A percentile compares a stretch with the other conserved stretches of the same genome.
These are phyloP conservation scores for Corinectria fuckeliana DNA, from an alignment of 2,329 filamentous ascomycete species.

Conservation along the genomic window DNA sequence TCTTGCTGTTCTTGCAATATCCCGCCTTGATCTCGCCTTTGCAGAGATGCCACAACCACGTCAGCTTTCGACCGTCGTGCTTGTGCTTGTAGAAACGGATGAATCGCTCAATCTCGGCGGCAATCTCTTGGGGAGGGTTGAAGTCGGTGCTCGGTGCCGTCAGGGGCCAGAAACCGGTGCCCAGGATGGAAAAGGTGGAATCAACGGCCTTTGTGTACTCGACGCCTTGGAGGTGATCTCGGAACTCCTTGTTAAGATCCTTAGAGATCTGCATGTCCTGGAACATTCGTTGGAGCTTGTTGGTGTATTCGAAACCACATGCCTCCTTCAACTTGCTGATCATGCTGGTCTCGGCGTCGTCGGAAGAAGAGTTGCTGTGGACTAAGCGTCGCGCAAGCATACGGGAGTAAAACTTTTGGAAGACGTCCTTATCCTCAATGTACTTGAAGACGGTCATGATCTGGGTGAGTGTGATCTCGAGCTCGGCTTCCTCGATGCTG, in stretches of 20 bases:
- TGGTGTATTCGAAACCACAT: conserved; percentile 98
- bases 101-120: conserved; percentile 88
- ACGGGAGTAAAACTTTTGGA: conserved; percentile 98
- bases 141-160: conserved; percentile 88
- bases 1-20: conserved; percentile 88
- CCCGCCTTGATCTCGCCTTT: conserved; percentile 96
- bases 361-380: conserved; percentile 92
- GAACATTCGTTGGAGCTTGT: conserved; percentile 99
- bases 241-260: conserved; percentile 90
- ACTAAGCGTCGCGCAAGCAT: conserved; percentile 95
- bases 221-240: conserved; percentile 69
- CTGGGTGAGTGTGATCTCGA: conserved; percentile 86
- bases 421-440: conserved; percentile 99
- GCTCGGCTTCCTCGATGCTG: conserved; percentile 89
- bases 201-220: conserved; percentile 74
- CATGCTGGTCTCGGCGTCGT: conserved; percentile 98
- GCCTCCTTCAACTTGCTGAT: conserved; percentile 99
- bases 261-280: conserved; percentile 99
- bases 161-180: conserved; percentile 97
- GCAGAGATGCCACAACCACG: conserved; percentile 98
- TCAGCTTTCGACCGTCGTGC: conserved; percentile 94
- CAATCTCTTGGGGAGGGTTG: conserved; percentile 83
- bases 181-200: conserved; percentile 89
- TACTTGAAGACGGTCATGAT: conserved; percentile 99
- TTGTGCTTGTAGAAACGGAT: conserved; percentile 93